Evolutionary conservation across 2,329 filamentous ascomycete species (phyloP).

Genomic region (Exophiala phaeomuriformis): DNA sequence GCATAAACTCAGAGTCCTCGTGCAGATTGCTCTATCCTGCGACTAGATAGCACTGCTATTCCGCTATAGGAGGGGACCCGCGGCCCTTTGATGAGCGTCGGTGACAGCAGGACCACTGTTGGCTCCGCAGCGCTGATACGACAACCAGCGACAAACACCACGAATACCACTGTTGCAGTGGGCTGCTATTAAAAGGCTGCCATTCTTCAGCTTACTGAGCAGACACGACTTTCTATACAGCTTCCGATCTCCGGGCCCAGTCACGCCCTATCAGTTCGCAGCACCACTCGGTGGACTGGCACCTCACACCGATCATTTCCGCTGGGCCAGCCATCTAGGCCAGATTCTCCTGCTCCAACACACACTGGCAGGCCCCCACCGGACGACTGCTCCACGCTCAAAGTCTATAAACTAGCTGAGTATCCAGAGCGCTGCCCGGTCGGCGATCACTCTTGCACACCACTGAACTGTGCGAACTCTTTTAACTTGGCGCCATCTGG

Average conservation of each 20-base stretch:
- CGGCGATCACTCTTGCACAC: background rate
- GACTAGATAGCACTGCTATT: background rate
- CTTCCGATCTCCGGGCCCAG: background rate
- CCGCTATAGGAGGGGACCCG: background rate
- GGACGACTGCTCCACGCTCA: background rate
- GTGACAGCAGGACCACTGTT: background rate
- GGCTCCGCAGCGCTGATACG: background rate
- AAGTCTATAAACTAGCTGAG: background rate
- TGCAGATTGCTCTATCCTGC: background rate
- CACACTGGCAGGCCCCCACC: background rate
- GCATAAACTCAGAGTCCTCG: background rate
- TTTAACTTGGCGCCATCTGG: constrained; percentile 4
- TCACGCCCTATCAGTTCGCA: background rate
- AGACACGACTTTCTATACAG: background rate
- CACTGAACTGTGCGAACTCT: constrained; percentile 2
- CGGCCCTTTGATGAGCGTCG: background rate
- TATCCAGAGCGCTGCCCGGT: background rate
- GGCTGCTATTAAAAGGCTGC: background rate
- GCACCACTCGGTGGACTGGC: background rate
- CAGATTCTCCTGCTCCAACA: background rate
- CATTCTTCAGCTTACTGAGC: background rate
- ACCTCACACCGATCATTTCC: background rate
- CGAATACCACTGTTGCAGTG: too few species aligned
- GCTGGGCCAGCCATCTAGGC: background rate
- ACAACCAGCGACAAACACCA: background rate